phyloP scores from a whole-genome alignment of 2,329 filamentous ascomycete genomes.

The Monilinia fructigena region DNA sequence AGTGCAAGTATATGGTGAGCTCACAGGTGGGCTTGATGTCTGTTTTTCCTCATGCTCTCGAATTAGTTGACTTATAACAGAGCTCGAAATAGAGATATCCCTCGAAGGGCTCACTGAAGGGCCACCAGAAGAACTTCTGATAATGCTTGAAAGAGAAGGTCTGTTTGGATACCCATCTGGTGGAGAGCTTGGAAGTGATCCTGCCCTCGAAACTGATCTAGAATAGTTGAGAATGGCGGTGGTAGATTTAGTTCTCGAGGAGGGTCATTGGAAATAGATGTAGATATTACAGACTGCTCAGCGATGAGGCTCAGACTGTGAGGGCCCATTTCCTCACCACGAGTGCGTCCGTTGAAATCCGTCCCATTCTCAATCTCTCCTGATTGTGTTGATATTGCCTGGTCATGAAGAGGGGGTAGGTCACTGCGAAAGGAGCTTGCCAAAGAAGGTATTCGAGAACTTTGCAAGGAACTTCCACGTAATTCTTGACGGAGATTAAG shows the following conservation, averaged over 20 bases:
- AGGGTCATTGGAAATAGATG: neutral
- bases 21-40: slow-evolving; percentile 17
- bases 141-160: slow-evolving; percentile 23
- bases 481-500: slow-evolving; percentile 36
- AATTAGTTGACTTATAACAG: slow-evolving; percentile 6
- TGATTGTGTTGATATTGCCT: neutral
- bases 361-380: neutral
- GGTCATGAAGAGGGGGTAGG: neutral
- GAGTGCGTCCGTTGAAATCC: neutral
- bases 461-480: slow-evolving; percentile 34
- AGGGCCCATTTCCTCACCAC: neutral
- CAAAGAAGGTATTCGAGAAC: slow-evolving; percentile 28
- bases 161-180: slow-evolving; percentile 11
- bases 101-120: slow-evolving; percentile 13
- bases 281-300: slow-evolving; percentile 5
- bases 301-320: neutral
- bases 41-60: slow-evolving; percentile 3
- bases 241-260: slow-evolving; percentile 32
- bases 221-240: slow-evolving; percentile 38
- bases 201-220: slow-evolving; percentile 31
- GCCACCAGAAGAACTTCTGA: slow-evolving; percentile 23
- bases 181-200: slow-evolving; percentile 28
- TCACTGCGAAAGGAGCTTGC: slow-evolving; percentile 10
- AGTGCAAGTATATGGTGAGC: neutral
- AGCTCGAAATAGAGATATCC: slow-evolving; percentile 9